Evolutionary conservation across 78 protist genomes (phyloP), one percentile per base, ranked within the genome.

Genomic region (Thecamonas trahens): DNA sequence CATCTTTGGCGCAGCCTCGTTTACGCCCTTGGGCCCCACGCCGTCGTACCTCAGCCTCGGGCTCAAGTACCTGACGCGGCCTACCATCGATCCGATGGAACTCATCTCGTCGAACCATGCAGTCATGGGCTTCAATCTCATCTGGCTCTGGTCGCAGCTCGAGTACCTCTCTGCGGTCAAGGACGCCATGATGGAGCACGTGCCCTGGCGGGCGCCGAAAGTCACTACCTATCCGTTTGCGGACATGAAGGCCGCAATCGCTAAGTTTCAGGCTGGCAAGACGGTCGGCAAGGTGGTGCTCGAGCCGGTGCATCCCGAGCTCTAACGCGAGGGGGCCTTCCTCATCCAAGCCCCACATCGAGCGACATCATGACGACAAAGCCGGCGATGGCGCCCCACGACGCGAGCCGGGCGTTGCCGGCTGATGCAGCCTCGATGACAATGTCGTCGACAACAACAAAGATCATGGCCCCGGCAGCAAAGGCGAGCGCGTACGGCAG

Each of bases 381-480:
- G 31, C 82, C 82, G 26, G 59, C 29, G 35, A 76, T 59, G 26
- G 49, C 26, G 18, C 70, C 65, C 39, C 18, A 29, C 40, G 34
- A 34, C 17, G 76, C 73, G 26, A 49, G 28, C 14, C 24, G 32
- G 14, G 45, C 42, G 50, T 67, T 57, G 13, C 75, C 69, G 20
- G 38, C 55, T n/a, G 38, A 29, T 22, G 61, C 58, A 44, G 73
- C 20, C 59, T 76, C 67, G 18, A 70, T 75, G 66, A 76, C 39
- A 35, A 76, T 47, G 8, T 70, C 72, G 39, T 70, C 76, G 44
- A 55, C 60, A 14, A 67, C 74, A 4, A 76, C 82, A 29, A 38
- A 67, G 52, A 76, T 40, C 82, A 76, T 76, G 42, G 75, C 82
- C 17, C 76, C 82, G 24, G 82, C 82, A 3, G 76, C 75, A 35